Conservation (phyloP, 208 protist species). For the Trypanosoma scelopori region DNA sequence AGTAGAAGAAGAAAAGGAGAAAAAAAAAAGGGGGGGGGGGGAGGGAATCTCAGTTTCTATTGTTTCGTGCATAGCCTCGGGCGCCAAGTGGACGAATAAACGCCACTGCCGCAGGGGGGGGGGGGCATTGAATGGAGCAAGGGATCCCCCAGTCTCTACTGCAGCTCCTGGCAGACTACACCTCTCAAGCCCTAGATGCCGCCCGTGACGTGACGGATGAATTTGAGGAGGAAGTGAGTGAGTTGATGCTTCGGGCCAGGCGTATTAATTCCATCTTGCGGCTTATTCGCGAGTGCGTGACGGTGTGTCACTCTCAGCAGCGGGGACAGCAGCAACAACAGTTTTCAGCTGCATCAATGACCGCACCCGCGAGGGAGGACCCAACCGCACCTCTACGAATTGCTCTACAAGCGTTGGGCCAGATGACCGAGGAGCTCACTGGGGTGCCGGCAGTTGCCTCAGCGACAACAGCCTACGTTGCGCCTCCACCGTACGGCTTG, state of each 20-base stretch:
- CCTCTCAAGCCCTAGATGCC: conserved; percentile 48
- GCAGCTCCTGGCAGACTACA: conserved; percentile 46
- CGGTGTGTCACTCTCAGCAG: not conserved
- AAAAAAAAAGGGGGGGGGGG: not conserved
- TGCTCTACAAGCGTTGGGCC: conserved; percentile 16
- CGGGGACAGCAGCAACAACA: not conserved
- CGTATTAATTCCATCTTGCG: conserved; percentile 22
- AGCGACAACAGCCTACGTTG: not conserved
- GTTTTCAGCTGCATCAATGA: not conserved
- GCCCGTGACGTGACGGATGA: conserved; percentile 31
- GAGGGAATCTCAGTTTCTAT: not conserved
- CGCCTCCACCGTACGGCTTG: conserved; percentile 10
- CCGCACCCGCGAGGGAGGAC: not conserved
- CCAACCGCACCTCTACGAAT: not conserved
- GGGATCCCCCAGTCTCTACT: conserved; percentile 21
- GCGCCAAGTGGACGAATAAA: not conserved
- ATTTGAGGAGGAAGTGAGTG: conserved; percentile 26
- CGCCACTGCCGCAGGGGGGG: not conserved
- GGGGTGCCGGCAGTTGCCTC: conserved; percentile 2
- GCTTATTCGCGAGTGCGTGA: conserved; percentile 15
- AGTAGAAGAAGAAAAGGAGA: no score
- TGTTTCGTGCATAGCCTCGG: not conserved
- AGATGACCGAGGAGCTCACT: conserved; percentile 17
- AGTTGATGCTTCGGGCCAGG: conserved; percentile 3
- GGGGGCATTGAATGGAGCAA: not conserved